A percentile compares a stretch with the other conserved stretches of the same genome.
These are phyloP conservation scores for Coelastrella sp. DNA, from an alignment of 139 green algal genomes.

Conservation along the genomic window DNA sequence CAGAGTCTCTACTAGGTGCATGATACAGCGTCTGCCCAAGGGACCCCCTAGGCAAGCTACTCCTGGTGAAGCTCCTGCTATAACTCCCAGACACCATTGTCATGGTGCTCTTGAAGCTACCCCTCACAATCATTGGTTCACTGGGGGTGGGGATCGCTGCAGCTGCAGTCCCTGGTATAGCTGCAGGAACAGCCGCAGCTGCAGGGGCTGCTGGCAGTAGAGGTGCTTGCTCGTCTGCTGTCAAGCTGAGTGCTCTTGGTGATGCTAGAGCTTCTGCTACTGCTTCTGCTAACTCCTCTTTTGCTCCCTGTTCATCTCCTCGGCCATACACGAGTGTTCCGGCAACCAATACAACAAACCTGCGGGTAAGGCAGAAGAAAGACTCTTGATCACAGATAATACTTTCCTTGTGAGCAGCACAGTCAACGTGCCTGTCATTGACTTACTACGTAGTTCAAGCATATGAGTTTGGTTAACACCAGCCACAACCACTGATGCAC, in stretches of 20 bases:
- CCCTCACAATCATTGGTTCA: slow-evolving; percentile 1
- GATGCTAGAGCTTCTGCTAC: slow-evolving; percentile 30
- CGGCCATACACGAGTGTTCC: slow-evolving; percentile 69
- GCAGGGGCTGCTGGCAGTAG: neutral
- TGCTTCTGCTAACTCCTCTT: slow-evolving; percentile 51
- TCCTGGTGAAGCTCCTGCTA: slow-evolving; percentile 42
- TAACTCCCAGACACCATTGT: slow-evolving; percentile 62
- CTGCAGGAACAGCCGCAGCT: neutral
- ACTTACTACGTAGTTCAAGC: too few relatives aligned
- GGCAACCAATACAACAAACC: slow-evolving; percentile 68
- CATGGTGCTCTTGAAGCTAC: slow-evolving; percentile 57
- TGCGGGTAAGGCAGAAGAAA: neutral
- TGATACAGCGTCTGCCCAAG: neutral
- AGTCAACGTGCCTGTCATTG: too few relatives aligned
- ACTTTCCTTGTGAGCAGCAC: too few relatives aligned
- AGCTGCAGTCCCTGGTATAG: neutral
- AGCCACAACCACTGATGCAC: too few relatives aligned
- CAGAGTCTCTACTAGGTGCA: slow-evolving; percentile 21
- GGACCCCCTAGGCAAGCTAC: slow-evolving; percentile 21
- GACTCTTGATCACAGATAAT: too few relatives aligned
- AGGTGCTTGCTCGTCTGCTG: slow-evolving; percentile 10
- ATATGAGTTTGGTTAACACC: too few relatives aligned
- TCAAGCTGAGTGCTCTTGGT: neutral
- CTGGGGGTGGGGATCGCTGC: neutral
- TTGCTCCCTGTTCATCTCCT: slow-evolving; percentile 58